Evolutionary conservation across 192 early-diverging fungal species (phyloP).

Genomic region (Allomyces javanicus): DNA sequence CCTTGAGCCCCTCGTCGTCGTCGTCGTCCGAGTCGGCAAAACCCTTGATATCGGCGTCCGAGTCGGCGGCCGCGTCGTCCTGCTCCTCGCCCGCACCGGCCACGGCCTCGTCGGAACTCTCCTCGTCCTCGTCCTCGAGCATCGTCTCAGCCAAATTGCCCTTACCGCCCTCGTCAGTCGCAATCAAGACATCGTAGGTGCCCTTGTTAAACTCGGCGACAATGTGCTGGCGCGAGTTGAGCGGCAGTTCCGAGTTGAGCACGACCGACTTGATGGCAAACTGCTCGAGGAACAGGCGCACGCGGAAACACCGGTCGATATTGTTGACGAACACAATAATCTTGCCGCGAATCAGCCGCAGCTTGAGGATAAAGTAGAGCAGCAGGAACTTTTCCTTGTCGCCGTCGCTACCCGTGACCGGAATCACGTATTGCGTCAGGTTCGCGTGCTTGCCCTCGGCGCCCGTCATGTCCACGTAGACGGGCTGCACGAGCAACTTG

Average conservation of each 20-base stretch:
- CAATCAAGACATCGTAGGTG: slow-evolving; percentile 84
- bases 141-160: slow-evolving; percentile 25
- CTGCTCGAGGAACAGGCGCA: slow-evolving; percentile 90
- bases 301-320: slow-evolving; percentile 76
- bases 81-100: slow-evolving; percentile 14
- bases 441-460: slow-evolving; percentile 11
- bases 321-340: slow-evolving; percentile 89
- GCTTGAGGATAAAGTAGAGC: slow-evolving; percentile 73
- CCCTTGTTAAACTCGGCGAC: slow-evolving; percentile 95
- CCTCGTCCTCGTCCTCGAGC: slow-evolving; percentile 31
- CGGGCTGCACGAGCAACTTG: neutral
- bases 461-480: neutral
- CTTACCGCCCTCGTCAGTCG: slow-evolving; percentile 63
- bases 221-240: slow-evolving; percentile 81
- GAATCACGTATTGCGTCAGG: slow-evolving; percentile 41
- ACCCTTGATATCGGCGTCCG: neutral
- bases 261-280: slow-evolving; percentile 81
- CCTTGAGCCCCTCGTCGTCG: neutral
- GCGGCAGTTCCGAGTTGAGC: slow-evolving; percentile 84
- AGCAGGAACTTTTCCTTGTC: slow-evolving; percentile 79
- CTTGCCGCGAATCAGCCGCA: slow-evolving; percentile 74
- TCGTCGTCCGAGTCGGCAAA: neutral
- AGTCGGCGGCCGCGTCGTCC: slow-evolving; percentile 1
- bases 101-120: slow-evolving; percentile 18
- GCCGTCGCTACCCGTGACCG: slow-evolving; percentile 18